These are phyloP conservation scores for Clavispora asparagi DNA, from an alignment of 805 yeast species.

Conservation along the genomic window DNA sequence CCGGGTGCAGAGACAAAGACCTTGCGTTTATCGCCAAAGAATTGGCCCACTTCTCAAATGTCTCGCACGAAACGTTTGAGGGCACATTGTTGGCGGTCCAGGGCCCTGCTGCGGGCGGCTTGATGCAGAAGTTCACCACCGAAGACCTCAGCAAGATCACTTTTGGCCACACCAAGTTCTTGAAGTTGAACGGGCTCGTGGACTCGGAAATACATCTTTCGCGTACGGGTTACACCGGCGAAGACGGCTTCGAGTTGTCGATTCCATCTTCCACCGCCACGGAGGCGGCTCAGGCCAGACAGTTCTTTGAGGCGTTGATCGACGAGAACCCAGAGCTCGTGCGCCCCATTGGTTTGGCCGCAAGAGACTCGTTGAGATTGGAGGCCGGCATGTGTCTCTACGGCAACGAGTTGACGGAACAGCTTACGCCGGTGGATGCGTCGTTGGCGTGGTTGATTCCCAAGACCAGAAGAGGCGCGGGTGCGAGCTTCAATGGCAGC, in stretches of 20 bases:
- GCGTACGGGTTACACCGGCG: conserved; percentile 97
- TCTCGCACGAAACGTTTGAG: conserved; percentile 46
- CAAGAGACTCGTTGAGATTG: conserved; percentile 88
- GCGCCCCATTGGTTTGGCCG: conserved; percentile 93
- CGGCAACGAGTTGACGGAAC: conserved; percentile 84
- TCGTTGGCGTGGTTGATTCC: conserved; percentile 87
- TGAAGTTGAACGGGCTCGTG: conserved; percentile 38
- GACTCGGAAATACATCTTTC: conserved; percentile 64
- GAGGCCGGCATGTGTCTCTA: conserved; percentile 99
- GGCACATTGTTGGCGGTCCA: conserved; percentile 85
- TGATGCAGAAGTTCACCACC: conserved; percentile 59
- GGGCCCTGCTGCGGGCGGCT: conserved; percentile 79
- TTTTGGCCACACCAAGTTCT: conserved; percentile 66
- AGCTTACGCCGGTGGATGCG: conserved; percentile 82
- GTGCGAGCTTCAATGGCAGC: conserved; percentile 69
- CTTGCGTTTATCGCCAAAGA: conserved; percentile 55
- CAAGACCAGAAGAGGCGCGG: conserved; percentile 58
- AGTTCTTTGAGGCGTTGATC: conserved; percentile 58
- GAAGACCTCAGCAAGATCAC: conserved; percentile 54
- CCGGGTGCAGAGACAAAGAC: conserved; percentile 88
- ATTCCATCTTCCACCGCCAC: conserved; percentile 47
- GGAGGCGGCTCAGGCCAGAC: conserved; percentile 42
- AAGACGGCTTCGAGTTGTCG: conserved; percentile 94
- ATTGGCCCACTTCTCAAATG: conserved; percentile 33
- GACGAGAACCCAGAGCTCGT: conserved; percentile 49